Base-by-base conservation (phyloP, 805 yeast genomes). In the Candida suzukii region DNA sequence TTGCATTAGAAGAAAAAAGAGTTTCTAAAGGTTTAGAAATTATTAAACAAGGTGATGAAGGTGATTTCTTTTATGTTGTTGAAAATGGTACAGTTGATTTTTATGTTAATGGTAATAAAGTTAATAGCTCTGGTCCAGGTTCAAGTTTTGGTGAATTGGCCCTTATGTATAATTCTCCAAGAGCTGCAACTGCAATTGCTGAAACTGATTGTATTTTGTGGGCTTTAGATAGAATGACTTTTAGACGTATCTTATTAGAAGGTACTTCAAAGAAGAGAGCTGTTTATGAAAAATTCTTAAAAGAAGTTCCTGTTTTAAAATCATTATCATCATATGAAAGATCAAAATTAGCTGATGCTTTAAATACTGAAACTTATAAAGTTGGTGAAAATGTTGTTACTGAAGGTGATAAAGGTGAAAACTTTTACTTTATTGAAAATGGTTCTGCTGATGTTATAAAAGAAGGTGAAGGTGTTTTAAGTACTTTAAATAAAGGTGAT, bases 121-220 rank as follows among this genome's bases (percentile, higher is more conserved):
- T 88, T 30, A 81, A 76, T 57, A 69, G 83, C 1, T 74, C 86
- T n/a, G 83, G 86, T 10, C 79, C 87, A 31, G 97, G 98, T 7
- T 78, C 95, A 4, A 81, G 91, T 35, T 93, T 93, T 64, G 99
- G 99, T 58, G 99, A 93, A 64, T 74, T 93, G 56, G 99, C 99
- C 3, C 73, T 93, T 53, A 88, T 93, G 96, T 91, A 93, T 68
- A 91, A 93, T 62, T 80, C 96, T 17, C 97, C 97, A 46, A 80
- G 99, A 65, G 98, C 98, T 8, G 98, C 98, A 10, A 88, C 98
- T 1, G 97, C 86, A 1, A 54, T 73, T 22, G 90, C 96, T 10
- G 61, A 70, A 20, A 71, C 84, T 8, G 87, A 83, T 46, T 73
- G 83, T 53, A 77, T 78, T 26, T 70, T 91, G 39, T 91, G 96